These are phyloP conservation scores for Blastobotrys apis DNA, from an alignment of 1,139 yeast species.

Conservation along the genomic window DNA sequence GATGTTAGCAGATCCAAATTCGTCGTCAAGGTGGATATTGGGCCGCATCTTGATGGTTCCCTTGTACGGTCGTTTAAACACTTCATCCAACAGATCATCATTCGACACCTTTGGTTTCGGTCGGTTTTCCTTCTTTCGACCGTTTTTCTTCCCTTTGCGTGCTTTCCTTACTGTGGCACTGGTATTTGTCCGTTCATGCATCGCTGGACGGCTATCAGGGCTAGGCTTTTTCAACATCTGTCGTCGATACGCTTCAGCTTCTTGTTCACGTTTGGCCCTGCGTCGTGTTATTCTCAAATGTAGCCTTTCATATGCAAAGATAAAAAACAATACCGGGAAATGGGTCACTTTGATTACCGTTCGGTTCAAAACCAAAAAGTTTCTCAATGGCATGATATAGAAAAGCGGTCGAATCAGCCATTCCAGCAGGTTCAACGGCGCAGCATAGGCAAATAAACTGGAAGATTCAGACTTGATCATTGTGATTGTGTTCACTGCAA, in stretches of 20 bases:
- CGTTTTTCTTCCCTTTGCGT: not conserved
- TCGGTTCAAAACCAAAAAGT: slow-evolving; percentile 35
- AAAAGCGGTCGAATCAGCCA: slow-evolving; percentile 35
- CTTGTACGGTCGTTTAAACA: slow-evolving; percentile 31
- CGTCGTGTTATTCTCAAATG: slow-evolving; percentile 20
- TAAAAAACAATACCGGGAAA: slow-evolving; percentile 35
- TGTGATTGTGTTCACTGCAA: slow-evolving; percentile 39
- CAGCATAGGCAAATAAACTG: slow-evolving; percentile 37
- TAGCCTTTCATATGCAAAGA: slow-evolving; percentile 36
- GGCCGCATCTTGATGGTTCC: slow-evolving; percentile 24
- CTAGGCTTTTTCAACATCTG: slow-evolving; percentile 11
- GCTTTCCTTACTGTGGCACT: not conserved
- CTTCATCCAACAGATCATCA: slow-evolving; percentile 31
- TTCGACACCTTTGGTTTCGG: slow-evolving; percentile 25
- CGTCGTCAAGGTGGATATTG: slow-evolving; percentile 12
- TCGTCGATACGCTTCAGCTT: slow-evolving; percentile 18
- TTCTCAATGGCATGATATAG: slow-evolving; percentile 33
- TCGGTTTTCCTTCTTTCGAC: slow-evolving; percentile 7
- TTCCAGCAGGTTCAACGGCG: slow-evolving; percentile 38
- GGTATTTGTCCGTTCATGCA: not conserved
- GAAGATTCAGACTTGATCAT: slow-evolving; percentile 40
- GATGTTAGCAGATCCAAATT: not conserved
- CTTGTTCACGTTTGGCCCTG: slow-evolving; percentile 16
- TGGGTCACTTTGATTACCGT: slow-evolving; percentile 38
- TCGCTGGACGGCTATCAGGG: not conserved